A percentile compares a stretch with the other conserved stretches of the same genome.
phyloP scores from a whole-genome alignment of 305 asterid species.

The Fraxinus paxiana region DNA sequence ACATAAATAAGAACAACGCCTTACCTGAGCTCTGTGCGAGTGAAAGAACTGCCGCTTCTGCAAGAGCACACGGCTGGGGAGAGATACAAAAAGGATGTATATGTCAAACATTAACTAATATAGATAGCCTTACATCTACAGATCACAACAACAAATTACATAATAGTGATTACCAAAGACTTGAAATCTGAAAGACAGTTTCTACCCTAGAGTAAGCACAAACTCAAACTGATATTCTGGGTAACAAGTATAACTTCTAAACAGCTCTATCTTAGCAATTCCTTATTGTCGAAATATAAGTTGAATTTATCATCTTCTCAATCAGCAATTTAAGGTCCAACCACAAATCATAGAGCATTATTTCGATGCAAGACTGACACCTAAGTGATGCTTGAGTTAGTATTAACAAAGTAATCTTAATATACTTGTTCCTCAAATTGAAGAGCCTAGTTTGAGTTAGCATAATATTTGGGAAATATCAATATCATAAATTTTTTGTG shows the following conservation, averaged over 20 bases:
- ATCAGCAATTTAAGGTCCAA: background rate
- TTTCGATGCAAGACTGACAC: background rate
- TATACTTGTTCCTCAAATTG: background rate
- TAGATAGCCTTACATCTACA: background rate
- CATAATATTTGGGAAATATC: background rate
- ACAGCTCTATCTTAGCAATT: background rate
- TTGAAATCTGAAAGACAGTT: slow-evolving; percentile 1
- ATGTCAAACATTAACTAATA: slow-evolving; percentile 10
- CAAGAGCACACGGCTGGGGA: slow-evolving; percentile 75
- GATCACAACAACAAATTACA: slow-evolving; percentile 14
- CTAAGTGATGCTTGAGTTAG: background rate
- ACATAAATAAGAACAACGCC: slow-evolving; percentile 18
- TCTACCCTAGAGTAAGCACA: slow-evolving; percentile 17
- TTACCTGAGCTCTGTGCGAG: slow-evolving; percentile 99
- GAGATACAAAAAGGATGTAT: slow-evolving; percentile 11
- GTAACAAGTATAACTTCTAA: background rate
- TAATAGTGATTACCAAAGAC: slow-evolving; percentile 7
- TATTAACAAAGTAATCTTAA: background rate
- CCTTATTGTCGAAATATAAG: background rate
- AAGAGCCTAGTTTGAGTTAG: background rate
- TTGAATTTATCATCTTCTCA: background rate
- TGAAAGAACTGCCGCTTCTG: slow-evolving; percentile 97
- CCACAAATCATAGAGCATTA: background rate
- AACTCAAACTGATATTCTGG: background rate
- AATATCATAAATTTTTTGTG: background rate